Percentiles rank a stretch among this genome's conserved stretches.
phyloP scores from a whole-genome alignment of 306 rosid species.

The Ziziphus jujuba region DNA sequence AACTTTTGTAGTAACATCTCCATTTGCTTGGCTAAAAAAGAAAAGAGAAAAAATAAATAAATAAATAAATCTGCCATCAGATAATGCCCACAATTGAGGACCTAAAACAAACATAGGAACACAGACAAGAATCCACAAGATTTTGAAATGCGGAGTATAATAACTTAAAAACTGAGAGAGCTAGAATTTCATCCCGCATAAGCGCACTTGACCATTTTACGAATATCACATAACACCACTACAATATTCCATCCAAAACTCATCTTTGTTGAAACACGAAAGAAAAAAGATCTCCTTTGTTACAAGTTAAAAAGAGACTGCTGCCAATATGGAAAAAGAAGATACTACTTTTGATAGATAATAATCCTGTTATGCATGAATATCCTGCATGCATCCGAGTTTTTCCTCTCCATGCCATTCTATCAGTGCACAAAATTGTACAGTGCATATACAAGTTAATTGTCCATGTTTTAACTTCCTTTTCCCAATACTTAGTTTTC shows the following conservation, averaged over 20 bases:
- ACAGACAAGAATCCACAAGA: not conserved
- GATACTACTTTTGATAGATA: too few species aligned
- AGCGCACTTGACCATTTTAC: not conserved
- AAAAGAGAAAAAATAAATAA: too few species aligned
- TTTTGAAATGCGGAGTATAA: not conserved
- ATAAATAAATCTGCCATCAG: conserved; percentile 13
- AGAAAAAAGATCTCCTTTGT: too few species aligned
- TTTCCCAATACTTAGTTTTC: not conserved
- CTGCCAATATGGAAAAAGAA: too few species aligned
- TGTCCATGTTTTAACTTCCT: not conserved
- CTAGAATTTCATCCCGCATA: not conserved
- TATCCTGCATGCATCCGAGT: not conserved
- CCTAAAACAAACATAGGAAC: not conserved
- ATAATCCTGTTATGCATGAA: not conserved
- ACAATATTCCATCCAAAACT: not conserved
- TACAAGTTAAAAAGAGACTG: too few species aligned
- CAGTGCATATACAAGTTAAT: not conserved
- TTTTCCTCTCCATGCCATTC: not conserved
- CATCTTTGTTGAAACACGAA: too few species aligned
- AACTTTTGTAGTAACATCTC: conserved; percentile 54
- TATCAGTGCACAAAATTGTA: not conserved
- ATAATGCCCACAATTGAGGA: not conserved
- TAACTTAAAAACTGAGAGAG: not conserved
- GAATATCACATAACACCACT: not conserved
- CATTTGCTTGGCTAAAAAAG: conserved; percentile 48